Evolutionary conservation across 371 early-diverging fungal species (phyloP), one percentile per base, ranked within the genome.

Genomic region (Mucor irregularis): DNA sequence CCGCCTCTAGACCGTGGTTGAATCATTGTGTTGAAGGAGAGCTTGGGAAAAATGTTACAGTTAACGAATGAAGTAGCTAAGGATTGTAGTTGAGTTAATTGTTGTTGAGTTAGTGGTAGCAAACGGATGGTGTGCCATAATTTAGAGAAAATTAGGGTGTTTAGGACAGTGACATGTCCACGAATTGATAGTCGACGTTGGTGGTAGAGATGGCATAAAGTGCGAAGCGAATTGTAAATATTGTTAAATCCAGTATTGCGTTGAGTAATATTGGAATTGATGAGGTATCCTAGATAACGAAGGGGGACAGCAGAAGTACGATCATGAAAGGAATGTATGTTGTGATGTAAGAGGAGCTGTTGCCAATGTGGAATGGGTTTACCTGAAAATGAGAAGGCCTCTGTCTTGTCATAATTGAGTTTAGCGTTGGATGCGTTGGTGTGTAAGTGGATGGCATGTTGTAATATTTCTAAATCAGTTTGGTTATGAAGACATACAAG

Each of bases 71-170:
- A 31, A 5, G 31, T 7, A 31, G 7, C 31, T 31, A 31, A 7
- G 7, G 31, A 31, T 11, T 31, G 31, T 31, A 39, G n/a, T 39
- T 17, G 40, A 8, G 14, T 13, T 14, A 39, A 21, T 17, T 39
- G 40, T 17, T 14, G n/a, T 39, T 39, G 40, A 16, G n/a, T 39
- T 17, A 39, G 19, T 39, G 40, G 14, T 21, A 42, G 35, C 0
- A 57, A 4, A 0, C 53, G 55, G 1, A 60, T 42, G 2, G 56
- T 57, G 53, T 59, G 53, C 61, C 61, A 61, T 8, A 60, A 33
- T 16, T 29, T 31, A 1, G 53, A 57, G 19, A 57, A 34, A 6
- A 61, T 49, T 14, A 66, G 44, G 14, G 57, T 34, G 33, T 60
- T 56, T 10, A 57, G 40, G 6, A 60, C 58, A 13, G 58, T 61